phyloP scores from a whole-genome alignment of 768 basidiomycete species.

The Pulveroboletus ravenelii region DNA sequence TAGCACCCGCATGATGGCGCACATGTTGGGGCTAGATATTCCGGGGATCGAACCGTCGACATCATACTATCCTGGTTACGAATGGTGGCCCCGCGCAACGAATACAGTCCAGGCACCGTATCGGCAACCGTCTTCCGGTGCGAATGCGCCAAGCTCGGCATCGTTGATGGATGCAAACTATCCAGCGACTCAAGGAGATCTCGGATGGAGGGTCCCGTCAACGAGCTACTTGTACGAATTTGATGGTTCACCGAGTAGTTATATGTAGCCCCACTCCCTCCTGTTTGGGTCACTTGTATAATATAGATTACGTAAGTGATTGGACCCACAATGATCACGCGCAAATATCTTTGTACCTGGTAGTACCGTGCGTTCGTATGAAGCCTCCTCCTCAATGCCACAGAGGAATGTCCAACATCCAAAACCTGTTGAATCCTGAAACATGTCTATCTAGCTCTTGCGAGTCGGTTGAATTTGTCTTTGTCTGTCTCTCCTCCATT shows the following conservation, averaged over 20 bases:
- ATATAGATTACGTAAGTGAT: slow-evolving; percentile 26
- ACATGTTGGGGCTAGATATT: slow-evolving; percentile 65
- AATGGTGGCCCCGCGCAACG: slow-evolving; percentile 56
- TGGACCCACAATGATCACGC: slow-evolving; percentile 32
- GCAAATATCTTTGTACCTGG: slow-evolving; percentile 1
- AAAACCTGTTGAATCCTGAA: slow-evolving; percentile 54
- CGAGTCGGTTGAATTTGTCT: slow-evolving; percentile 35
- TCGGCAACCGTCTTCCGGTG: slow-evolving; percentile 6
- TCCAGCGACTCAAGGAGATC: slow-evolving; percentile 9
- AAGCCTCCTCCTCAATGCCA: slow-evolving; percentile 19
- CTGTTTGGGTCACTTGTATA: background rate
- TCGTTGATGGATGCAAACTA: slow-evolving; percentile 16
- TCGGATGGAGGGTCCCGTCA: slow-evolving; percentile 20
- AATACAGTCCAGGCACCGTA: slow-evolving; percentile 13
- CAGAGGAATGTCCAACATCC: slow-evolving; percentile 50
- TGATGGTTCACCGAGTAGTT: slow-evolving; percentile 14
- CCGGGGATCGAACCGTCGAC: slow-evolving; percentile 54
- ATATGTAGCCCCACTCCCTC: slow-evolving; percentile 14
- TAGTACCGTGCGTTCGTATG: slow-evolving; percentile 4
- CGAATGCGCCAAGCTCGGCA: slow-evolving; percentile 1
- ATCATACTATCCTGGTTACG: slow-evolving; percentile 50
- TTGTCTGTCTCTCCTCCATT: slow-evolving; percentile 6
- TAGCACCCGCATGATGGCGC: slow-evolving; percentile 62
- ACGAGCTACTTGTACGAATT: slow-evolving; percentile 20
- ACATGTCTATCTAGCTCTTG: slow-evolving; percentile 34